Evolutionary conservation across 345 rosid species (phyloP).

Genomic region (Heritiera fomes): DNA sequence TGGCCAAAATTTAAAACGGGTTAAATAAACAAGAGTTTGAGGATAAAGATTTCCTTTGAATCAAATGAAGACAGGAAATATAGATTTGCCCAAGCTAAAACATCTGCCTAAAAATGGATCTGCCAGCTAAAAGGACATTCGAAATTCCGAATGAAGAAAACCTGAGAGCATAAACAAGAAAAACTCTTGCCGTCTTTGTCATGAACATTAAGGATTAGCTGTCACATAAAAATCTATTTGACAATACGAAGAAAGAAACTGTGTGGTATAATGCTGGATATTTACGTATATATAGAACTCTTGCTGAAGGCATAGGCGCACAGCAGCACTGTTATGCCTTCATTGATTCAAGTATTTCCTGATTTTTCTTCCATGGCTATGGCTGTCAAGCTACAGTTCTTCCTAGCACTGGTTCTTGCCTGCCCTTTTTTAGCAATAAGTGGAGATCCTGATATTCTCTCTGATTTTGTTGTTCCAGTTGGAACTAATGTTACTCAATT

Average conservation of each 20-base stretch:
- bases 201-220: not conserved
- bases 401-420: not conserved
- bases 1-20: too few relatives aligned
- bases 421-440: not conserved
- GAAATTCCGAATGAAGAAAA: not conserved
- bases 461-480: slow-evolving; percentile 3
- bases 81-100: not conserved
- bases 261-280: too few relatives aligned
- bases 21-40: too few relatives aligned
- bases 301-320: not conserved
- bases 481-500: not conserved
- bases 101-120: not conserved
- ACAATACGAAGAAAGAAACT: too few relatives aligned
- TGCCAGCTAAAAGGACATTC: not conserved
- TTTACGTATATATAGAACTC: not conserved
- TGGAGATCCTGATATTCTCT: slow-evolving; percentile 4
- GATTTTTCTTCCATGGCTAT: not conserved
- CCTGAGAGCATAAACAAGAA: not conserved
- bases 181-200: not conserved
- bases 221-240: not conserved
- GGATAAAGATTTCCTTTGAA: not conserved
- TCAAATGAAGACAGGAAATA: not conserved
- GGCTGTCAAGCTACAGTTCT: not conserved
- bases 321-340: not conserved
- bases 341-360: not conserved